Evolutionary conservation across 306 rosid species (phyloP).

Genomic region (Alnus rubra): DNA sequence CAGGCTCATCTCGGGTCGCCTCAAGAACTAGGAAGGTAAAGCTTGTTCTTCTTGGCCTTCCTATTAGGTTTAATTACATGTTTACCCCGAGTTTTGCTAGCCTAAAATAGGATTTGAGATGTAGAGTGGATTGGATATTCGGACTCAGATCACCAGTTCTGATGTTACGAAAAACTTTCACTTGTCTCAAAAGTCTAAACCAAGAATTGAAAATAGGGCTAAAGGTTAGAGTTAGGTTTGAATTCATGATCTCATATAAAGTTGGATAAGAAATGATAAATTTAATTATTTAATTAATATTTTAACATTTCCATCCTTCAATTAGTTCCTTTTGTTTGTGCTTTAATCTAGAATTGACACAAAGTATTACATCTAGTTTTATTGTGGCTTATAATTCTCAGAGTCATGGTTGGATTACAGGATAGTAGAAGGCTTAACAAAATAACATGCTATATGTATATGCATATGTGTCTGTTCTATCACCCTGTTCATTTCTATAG

Average conservation of each 20-base stretch:
- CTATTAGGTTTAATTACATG: too few relatives aligned
- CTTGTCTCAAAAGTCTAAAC: not conserved
- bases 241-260: too few relatives aligned
- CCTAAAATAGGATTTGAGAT: too few relatives aligned
- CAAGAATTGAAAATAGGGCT: too few relatives aligned
- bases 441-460: not conserved
- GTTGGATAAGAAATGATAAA: too few relatives aligned
- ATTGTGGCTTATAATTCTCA: not conserved
- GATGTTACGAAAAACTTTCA: too few relatives aligned
- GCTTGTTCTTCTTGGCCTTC: not conserved
- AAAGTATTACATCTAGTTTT: not conserved
- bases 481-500: conserved; percentile 1
- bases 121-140: too few relatives aligned
- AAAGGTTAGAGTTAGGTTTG: too few relatives aligned
- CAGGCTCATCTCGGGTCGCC: conserved; percentile 37
- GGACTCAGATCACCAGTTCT: too few relatives aligned
- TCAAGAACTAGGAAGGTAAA: conserved; percentile 44
- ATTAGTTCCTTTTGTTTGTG: not conserved
- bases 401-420: not conserved
- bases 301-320: not conserved
- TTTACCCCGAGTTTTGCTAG: too few relatives aligned
- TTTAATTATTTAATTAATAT: too few relatives aligned
- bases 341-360: not conserved
- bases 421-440: not conserved
- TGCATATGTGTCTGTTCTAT: conserved; percentile 1